These are phyloP conservation scores for Fusarium sp. DNA, from an alignment of 2,329 filamentous ascomycete species.

Conservation along the genomic window DNA sequence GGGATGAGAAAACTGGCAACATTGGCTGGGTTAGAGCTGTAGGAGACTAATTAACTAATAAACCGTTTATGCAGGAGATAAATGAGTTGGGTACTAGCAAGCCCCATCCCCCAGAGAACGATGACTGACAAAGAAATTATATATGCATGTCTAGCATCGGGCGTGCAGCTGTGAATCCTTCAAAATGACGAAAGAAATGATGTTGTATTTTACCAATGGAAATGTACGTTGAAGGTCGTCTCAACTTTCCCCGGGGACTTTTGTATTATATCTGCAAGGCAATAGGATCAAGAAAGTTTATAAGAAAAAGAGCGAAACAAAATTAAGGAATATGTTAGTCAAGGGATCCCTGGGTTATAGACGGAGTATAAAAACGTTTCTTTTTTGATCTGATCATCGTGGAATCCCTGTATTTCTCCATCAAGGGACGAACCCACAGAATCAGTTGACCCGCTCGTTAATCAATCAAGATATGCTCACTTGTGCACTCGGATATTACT, in stretches of 20 bases:
- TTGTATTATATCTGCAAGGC: background rate
- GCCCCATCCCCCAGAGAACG: slow-evolving; percentile 6
- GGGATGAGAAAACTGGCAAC: background rate
- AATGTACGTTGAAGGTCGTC: background rate
- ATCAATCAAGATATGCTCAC: slow-evolving; percentile 13
- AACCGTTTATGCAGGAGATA: slow-evolving; percentile 24
- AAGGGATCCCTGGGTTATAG: slow-evolving; percentile 8
- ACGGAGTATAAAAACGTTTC: slow-evolving; percentile 5
- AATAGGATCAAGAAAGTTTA: background rate
- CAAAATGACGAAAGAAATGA: background rate
- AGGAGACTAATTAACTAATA: slow-evolving; percentile 18
- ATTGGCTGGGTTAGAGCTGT: background rate
- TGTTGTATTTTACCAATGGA: slow-evolving; percentile 3
- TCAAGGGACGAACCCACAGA: background rate
- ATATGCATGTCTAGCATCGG: slow-evolving; percentile 28
- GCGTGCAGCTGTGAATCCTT: slow-evolving; percentile 16
- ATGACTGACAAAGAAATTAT: slow-evolving; percentile 17
- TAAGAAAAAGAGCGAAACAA: background rate
- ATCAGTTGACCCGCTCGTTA: slow-evolving; percentile 4
- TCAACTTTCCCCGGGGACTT: slow-evolving; percentile 5
- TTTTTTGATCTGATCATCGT: slow-evolving; percentile 7
- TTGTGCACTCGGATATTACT: slow-evolving; percentile 3
- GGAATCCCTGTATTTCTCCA: slow-evolving; percentile 14
- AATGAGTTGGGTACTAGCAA: slow-evolving; percentile 24
- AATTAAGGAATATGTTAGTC: background rate